These are phyloP conservation scores for Penicillium angulare DNA, from an alignment of 495 filamentous ascomycete species.

Conservation along the genomic window DNA sequence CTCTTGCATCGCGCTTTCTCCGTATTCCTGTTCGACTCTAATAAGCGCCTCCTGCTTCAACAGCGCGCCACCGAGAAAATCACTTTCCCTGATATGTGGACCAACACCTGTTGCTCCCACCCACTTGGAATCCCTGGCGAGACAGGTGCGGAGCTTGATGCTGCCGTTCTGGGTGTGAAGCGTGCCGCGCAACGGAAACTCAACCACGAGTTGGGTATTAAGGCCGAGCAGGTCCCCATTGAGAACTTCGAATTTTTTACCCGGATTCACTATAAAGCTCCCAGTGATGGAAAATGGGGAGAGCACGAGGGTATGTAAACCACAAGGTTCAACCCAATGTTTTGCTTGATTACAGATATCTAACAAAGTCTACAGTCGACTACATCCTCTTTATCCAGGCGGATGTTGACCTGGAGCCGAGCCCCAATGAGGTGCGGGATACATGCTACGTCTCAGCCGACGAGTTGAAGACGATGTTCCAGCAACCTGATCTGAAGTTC, in stretches of 20 bases:
- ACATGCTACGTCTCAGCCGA: constrained; percentile 78
- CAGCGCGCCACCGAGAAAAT: constrained; percentile 97
- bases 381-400: constrained; percentile 99
- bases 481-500: constrained; percentile 75
- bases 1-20: constrained; percentile 97
- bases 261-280: constrained; percentile 95
- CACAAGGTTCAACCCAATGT: not conserved
- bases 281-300: constrained; percentile 96
- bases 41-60: constrained; percentile 87
- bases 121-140: constrained; percentile 88
- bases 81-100: constrained; percentile 99
- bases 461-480: constrained; percentile 82
- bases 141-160: constrained; percentile 79
- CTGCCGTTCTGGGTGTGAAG: constrained; percentile 80
- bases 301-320: constrained; percentile 87
- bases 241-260: constrained; percentile 94
- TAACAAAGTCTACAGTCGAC: constrained; percentile 63
- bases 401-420: constrained; percentile 76
- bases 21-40: constrained; percentile 90
- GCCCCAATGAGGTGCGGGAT: constrained; percentile 84
- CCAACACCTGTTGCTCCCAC: constrained; percentile 99
- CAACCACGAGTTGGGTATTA: constrained; percentile 92
- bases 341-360: not conserved
- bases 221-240: constrained; percentile 82
- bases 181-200: constrained; percentile 90